These are phyloP conservation scores for Trichoderma virens DNA, from an alignment of 495 filamentous ascomycete species.

Conservation along the genomic window DNA sequence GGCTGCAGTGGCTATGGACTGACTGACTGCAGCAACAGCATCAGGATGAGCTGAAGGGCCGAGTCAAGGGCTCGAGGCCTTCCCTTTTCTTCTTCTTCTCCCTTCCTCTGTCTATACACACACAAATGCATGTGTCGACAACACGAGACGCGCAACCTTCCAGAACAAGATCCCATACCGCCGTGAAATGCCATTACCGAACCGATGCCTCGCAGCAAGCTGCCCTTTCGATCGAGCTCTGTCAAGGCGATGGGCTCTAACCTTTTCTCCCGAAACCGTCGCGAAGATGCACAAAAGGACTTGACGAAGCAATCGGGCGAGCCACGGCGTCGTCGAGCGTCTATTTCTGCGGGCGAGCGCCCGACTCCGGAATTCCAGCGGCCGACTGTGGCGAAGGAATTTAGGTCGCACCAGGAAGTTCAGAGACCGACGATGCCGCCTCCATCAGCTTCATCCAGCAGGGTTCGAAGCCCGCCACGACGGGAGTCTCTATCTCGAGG, in stretches of 20 bases:
- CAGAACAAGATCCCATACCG: neutral
- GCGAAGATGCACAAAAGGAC: neutral
- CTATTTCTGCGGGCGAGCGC: neutral
- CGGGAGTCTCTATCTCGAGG: neutral
- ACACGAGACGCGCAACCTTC: neutral
- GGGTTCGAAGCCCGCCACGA: neutral
- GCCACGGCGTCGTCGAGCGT: neutral
- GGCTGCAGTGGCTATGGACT: neutral
- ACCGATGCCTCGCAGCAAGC: neutral
- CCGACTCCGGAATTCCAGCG: neutral
- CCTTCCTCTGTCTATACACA: neutral
- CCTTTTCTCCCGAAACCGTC: slow-evolving; percentile 6
- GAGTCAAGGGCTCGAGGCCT: neutral
- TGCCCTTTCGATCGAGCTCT: slow-evolving; percentile 2
- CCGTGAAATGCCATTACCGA: neutral
- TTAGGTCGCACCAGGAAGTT: neutral
- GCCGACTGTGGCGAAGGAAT: neutral
- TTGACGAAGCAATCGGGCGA: neutral
- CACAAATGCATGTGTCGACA: neutral
- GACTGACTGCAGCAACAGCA: neutral
- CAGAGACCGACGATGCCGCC: neutral
- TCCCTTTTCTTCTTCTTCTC: neutral
- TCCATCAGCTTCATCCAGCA: neutral
- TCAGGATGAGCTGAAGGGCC: neutral
- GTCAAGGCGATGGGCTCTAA: slow-evolving; percentile 6